Conservation (phyloP, 768 basidiomycete species). For the Sistotremastrum suecicum region DNA sequence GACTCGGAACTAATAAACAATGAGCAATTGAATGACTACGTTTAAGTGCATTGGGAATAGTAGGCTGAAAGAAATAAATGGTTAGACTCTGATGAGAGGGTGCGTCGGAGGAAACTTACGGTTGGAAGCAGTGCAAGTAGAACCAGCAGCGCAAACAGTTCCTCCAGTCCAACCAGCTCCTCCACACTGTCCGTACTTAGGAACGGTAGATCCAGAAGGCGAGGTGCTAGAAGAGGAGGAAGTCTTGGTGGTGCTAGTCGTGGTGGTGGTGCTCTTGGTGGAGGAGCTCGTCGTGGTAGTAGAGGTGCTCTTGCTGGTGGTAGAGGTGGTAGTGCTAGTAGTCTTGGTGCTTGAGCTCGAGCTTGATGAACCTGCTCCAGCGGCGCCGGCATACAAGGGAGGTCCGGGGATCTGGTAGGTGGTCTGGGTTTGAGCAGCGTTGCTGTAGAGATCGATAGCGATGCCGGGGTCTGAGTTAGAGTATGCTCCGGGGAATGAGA, state of each 20-base stretch:
- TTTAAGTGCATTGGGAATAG: no score
- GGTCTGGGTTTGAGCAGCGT: conserved; percentile 16
- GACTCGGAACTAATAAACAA: no score
- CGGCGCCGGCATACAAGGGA: conserved; percentile 1
- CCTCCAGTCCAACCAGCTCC: conserved; percentile 14
- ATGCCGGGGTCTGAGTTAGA: conserved; percentile 11
- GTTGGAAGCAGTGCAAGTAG: conserved; percentile 11
- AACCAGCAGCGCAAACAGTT: conserved; percentile 8
- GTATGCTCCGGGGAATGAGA: conserved; percentile 7
- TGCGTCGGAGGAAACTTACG: no score
- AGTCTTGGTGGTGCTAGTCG: not conserved
- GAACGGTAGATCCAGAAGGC: conserved; percentile 9
- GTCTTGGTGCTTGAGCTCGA: no score
- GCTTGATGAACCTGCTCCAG: no score
- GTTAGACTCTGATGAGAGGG: no score
- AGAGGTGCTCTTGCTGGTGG: no score
- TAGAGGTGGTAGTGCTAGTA: no score
- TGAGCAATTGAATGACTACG: no score
- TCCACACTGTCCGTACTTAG: conserved; percentile 17
- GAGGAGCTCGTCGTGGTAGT: no score
- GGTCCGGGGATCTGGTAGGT: conserved; percentile 28
- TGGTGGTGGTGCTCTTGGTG: no score
- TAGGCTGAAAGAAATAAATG: no score
- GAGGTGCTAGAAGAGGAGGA: conserved; percentile 5
- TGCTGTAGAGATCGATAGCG: conserved; percentile 24